Evolutionary conservation across 139 green algal species (phyloP), one percentile per base, ranked within the genome.

Genomic region (Chlorella vulgaris): DNA sequence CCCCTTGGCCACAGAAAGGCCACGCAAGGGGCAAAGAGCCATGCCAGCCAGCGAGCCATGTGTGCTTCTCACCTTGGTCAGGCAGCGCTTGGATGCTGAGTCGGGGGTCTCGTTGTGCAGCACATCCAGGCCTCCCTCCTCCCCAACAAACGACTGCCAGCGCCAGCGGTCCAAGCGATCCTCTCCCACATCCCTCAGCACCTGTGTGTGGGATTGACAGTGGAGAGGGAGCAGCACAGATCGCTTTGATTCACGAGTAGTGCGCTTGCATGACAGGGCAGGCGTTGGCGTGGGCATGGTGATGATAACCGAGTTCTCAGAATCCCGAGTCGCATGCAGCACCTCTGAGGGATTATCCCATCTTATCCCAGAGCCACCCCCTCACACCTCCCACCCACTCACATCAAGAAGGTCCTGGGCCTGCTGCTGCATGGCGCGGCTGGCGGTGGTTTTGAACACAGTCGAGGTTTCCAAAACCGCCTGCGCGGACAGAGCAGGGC

Each of bases 91-190:
- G 28, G 26, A 36, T 39, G 60, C 13, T 8, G 58, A 58, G 58
- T 78, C 76, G 7, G 43, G 33, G 21, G 77, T 38, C 71, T 88
- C 78, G 0, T 38, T 35, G 51, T 81, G 83, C 40, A 89, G 58
- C 43, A 26, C 39, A 19, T 74, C 63, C 51, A 88, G 70, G 26
- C 24, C 73, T 22, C 39, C 81, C 66, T 87, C 42, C 73, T 87
- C 81, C 15, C 81, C 81, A 36, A 80, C 50, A 38, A 88, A 87
- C 33, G 53, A 50, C 22, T 42, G 26, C 83, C 83, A 87, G 26
- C 43, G 36, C 70, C 70, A 79, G 38, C 31, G 26, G 62, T 77
- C 58, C 69, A 40, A 35, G 31, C 28, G 43, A 38, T n/a, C 65
- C 10, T 26, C 13, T 35, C 47, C 65, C 73, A 79, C 4, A 19